Evolutionary conservation across 73 alveolate genomes (phyloP).

Genomic region (Paramecium primaurelia): DNA sequence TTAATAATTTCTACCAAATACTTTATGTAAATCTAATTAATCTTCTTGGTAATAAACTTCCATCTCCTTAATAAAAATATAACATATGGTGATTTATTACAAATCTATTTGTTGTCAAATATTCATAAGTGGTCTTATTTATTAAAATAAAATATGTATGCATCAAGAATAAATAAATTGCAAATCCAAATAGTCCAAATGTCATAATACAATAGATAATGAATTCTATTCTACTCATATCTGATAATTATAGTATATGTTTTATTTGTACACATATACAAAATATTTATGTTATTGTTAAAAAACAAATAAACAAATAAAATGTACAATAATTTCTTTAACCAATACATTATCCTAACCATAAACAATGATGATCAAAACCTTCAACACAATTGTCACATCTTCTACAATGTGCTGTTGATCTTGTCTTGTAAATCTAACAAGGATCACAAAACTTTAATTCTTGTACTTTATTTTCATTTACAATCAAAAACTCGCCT

Average conservation of each 20-base stretch:
- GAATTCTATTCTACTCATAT: neutral
- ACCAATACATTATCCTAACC: constrained; percentile 59
- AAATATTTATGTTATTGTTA: neutral
- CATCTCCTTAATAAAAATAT: neutral
- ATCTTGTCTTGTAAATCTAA: constrained; percentile 3
- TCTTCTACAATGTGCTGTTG: constrained; percentile 49
- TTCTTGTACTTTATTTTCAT: neutral
- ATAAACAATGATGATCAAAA: constrained; percentile 62
- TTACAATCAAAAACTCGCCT: neutral
- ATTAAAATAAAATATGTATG: constrained; percentile 19
- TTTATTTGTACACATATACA: neutral
- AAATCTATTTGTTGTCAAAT: neutral
- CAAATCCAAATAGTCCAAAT: neutral
- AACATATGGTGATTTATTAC: neutral
- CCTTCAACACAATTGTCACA: constrained; percentile 53
- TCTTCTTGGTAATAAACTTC: neutral
- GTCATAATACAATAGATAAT: neutral
- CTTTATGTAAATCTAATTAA: neutral
- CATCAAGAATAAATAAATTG: neutral
- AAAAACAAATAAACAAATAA: neutral
- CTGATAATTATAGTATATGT: neutral
- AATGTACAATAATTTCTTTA: constrained; percentile 44
- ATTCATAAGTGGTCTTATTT: constrained; percentile 40
- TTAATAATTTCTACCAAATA: neutral
- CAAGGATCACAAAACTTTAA: constrained; percentile 43